Base-by-base conservation (phyloP, 2,329 filamentous ascomycete species). In the Phialocephala sp. region DNA sequence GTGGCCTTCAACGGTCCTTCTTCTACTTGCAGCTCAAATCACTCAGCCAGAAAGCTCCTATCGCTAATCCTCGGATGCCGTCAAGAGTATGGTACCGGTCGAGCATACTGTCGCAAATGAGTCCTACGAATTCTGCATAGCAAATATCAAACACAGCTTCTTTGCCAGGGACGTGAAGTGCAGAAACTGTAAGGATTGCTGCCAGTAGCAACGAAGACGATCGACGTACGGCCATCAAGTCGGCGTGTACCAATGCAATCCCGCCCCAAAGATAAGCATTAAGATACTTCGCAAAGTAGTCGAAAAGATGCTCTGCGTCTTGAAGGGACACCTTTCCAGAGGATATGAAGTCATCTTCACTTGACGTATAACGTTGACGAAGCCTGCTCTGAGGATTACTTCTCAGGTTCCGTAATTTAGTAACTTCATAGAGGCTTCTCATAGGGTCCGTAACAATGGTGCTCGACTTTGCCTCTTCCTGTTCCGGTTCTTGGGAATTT, bases 31-130 rank as follows among this genome's bases (percentile, higher is more conserved):
- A 80, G 62, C 77, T 79, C 20, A 80, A 69, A 62, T 89, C 86
- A 2, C 85, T 84, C 2, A 89, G 77, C 86, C 86, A 89, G 71
- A 89, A 89, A 0, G 87, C 85, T 0, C 84, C 87, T 22, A 89
- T 84, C 67, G 85, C 87, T 8, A 89, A 80, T 0, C 82, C 87
- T 2, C 86, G 82, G 22, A 89, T 81, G 65, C 85, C 84, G 65
- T 89, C 86, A 20, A 86, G 76, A 27, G 82, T 84, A 63, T 87
- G 84, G 36, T 85, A 83, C 24, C 85, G 80, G 18, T 85, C 83
- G 68, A 89, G 84, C 74, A 87, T 85, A 61, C 84, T 85, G 15
- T 78, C 81, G 0, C 84, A 84, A 50, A 88, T 83, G 14, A 88
- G 78, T 0, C 81, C 78, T 0, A 86, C 81, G 68, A 88, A 87